phyloP scores from a whole-genome alignment of 495 filamentous ascomycete genomes.

The Recurvomyces mirabilis region DNA sequence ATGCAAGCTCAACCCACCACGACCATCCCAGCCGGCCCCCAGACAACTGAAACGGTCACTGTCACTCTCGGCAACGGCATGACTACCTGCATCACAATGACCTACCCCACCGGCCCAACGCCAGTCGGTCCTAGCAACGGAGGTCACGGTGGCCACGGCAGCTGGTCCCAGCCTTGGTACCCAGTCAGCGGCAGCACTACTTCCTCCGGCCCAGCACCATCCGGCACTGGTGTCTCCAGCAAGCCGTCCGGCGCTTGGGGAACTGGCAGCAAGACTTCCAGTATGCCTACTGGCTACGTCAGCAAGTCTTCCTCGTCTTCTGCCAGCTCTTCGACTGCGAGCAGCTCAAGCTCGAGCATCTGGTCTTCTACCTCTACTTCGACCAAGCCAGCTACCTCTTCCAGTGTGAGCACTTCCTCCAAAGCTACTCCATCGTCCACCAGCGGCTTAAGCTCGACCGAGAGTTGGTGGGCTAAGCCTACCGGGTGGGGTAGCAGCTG shows the following conservation, averaged over 20 bases:
- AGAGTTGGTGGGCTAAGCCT: no score
- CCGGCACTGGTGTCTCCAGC: not conserved
- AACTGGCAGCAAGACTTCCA: not conserved
- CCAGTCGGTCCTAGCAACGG: not conserved
- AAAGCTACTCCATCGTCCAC: no score
- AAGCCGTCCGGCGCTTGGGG: not conserved
- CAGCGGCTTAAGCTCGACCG: no score
- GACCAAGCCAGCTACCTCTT: no score
- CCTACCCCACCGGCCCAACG: not conserved
- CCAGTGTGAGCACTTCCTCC: no score
- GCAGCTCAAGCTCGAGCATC: not conserved
- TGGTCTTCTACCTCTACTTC: no score
- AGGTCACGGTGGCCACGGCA: not conserved
- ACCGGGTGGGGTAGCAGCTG: not conserved
- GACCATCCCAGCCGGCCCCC: not conserved
- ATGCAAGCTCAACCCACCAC: not conserved
- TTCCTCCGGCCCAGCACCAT: not conserved
- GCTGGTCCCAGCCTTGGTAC: not conserved
- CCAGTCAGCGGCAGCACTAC: not conserved
- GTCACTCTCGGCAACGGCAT: slow-evolving; percentile 8
- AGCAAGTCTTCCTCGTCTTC: not conserved
- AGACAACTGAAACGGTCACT: slow-evolving; percentile 7
- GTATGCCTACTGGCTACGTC: not conserved
- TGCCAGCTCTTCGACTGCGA: not conserved
- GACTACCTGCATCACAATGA: slow-evolving; percentile 2